phyloP scores from a whole-genome alignment of 345 rosid genomes.

The Cardiospermum halicacabum region DNA sequence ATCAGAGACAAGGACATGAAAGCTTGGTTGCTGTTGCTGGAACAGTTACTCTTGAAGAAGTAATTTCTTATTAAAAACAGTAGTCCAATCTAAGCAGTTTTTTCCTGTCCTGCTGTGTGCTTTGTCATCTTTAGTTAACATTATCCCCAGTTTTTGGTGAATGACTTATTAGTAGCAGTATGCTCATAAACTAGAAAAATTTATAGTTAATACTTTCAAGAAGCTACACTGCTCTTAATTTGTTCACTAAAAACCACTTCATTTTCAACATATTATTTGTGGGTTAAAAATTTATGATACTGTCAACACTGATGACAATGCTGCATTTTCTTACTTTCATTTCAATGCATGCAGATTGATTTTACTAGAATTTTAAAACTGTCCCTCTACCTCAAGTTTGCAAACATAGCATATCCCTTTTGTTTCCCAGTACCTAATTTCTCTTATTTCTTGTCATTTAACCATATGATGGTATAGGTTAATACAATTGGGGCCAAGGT shows the following conservation, averaged over 20 bases:
- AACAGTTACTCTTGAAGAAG: conserved; percentile 92
- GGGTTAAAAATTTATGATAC: no score
- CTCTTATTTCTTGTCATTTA: conserved; percentile 13
- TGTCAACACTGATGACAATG: no score
- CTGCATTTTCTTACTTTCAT: not conserved
- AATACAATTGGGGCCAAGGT: conserved; percentile 89
- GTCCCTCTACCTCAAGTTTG: not conserved
- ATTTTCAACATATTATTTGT: not conserved
- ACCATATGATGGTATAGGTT: conserved; percentile 44
- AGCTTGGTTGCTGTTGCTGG: conserved; percentile 84
- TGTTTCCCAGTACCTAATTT: not conserved
- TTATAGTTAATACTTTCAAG: not conserved
- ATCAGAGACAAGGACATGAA: conserved; percentile 94
- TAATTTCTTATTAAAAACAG: conserved; percentile 25
- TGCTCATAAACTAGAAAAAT: not conserved
- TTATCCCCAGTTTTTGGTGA: not conserved
- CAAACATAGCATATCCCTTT: not conserved
- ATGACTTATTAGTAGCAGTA: not conserved
- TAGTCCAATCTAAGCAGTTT: conserved; percentile 3
- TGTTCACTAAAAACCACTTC: no score
- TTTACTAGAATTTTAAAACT: not conserved
- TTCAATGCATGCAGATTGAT: conserved; percentile 5
- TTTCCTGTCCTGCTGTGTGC: conserved; percentile 12
- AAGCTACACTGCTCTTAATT: not conserved
- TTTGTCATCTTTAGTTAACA: not conserved